Percentiles rank a stretch among this genome's conserved stretches.
These are phyloP conservation scores for Chrysoporthe puriensis DNA, from an alignment of 2,329 filamentous ascomycete species.

Conservation along the genomic window DNA sequence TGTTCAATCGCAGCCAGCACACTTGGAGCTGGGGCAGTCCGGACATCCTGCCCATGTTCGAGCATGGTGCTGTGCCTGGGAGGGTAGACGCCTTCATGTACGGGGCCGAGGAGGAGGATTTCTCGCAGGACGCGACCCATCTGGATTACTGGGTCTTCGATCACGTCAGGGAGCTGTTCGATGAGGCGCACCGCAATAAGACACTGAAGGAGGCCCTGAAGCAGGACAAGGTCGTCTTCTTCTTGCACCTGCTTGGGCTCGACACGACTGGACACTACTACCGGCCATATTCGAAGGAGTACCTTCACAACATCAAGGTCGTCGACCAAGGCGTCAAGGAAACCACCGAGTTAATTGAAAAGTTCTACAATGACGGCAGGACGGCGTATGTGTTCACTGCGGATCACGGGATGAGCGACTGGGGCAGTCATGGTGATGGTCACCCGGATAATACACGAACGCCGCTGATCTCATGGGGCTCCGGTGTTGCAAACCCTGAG, in stretches of 20 bases:
- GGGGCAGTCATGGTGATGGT: conserved; percentile 97
- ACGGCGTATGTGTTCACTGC: conserved; percentile 97
- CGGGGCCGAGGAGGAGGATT: conserved; percentile 84
- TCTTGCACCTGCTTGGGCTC: conserved; percentile 88
- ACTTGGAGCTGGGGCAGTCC: conserved; percentile 99
- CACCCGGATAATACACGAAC: conserved; percentile 97
- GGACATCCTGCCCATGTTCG: conserved; percentile 97
- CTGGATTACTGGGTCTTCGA: conserved; percentile 97
- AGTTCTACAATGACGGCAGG: conserved; percentile 82
- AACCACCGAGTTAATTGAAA: conserved; percentile 77
- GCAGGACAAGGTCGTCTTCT: conserved; percentile 90
- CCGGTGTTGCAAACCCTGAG: conserved; percentile 79
- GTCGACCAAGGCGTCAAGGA: conserved; percentile 90
- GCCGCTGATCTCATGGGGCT: conserved; percentile 90
- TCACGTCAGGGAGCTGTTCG: conserved; percentile 84
- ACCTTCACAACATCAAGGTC: conserved; percentile 90
- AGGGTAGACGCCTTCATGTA: conserved; percentile 88
- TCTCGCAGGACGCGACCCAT: conserved; percentile 76
- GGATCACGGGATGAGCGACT: conserved; percentile 98
- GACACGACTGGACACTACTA: conserved; percentile 88
- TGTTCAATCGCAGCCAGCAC: conserved; percentile 95
- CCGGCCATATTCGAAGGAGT: conserved; percentile 93
- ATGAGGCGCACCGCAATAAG: conserved; percentile 75
- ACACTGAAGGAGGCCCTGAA: conserved; percentile 73
- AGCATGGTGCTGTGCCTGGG: conserved; percentile 85